Evolutionary conservation across 148 eudicot species (phyloP), one percentile per base, ranked within the genome.

Genomic region (Euryodendron excelsum): DNA sequence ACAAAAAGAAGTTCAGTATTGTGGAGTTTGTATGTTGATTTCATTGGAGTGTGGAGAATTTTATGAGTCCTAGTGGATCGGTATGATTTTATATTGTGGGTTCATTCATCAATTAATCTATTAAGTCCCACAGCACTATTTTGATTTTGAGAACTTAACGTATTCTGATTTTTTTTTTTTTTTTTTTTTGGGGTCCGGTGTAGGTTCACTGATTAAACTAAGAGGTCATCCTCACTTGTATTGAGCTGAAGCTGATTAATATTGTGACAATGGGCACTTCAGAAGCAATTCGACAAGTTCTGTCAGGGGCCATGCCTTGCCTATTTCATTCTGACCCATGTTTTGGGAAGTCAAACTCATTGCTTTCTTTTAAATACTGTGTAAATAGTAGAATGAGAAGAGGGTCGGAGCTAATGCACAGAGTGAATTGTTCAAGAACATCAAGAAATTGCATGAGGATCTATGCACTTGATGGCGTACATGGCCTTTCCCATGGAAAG

Each of bases 201-300:
- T 20, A 56, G 82, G 78, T 75, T 34, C 64, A 66, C 37, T 56
- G 66, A 65, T 33, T 61, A 55, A 21, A 80, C 25, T 25, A 65
- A 48, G 59, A 2, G 41, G 27, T 11, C 36, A 23, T 25, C 58
- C 20, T 59, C 44, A 13, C 25, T 27, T 55, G 7, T 63, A 52
- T 64, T 33, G 39, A 48, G 65, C 52, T 65, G 73, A 73, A 79
- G 72, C 59, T 59, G 82, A 64, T 73, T 39, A 45, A 39, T 79
- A 61, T 53, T 25, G 73, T 47, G 66, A 36, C 36, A 28, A 80
- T 83, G 86, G 78, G 58, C 65, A 78, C 85, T 72, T 70, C 83
- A 20, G 80, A 82, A 77, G 87, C 81, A 77, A 66, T 82, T 79
- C 67, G 84, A 23, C 74, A 48, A 71, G 74, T 71, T 71, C 34